Base-by-base conservation (phyloP, 768 basidiomycete genomes). In the Boletus reticuloceps region DNA sequence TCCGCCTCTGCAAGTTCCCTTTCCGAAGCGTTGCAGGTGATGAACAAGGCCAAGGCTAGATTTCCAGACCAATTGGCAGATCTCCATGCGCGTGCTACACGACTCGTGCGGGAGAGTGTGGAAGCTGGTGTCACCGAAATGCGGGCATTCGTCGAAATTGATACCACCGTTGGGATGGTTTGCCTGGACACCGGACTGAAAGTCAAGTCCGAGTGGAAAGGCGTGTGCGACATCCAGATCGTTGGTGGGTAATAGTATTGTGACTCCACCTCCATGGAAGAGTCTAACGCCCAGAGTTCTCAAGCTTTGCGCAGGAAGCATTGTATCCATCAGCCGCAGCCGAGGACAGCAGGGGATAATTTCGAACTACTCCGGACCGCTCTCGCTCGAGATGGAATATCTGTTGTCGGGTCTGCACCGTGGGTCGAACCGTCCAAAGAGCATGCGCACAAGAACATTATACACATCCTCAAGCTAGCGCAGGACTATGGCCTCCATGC, bases 81-180 rank as follows among this genome's bases (percentile, higher is more conserved):
- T 64, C 69, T 85, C 19, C 76, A 81, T 55, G 63, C 58, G 51
- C 78, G 85, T 39, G 84, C 84, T 5, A 73, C 72, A 27, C 76
- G 77, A 48, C 71, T 87, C 19, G 79, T 87, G 56, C 67, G 74
- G 38, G 79, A 84, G 63, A 84, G 83, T 60, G 72, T 86, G 47
- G 76, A 80, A 60, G 75, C 76, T 50, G 83, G 85, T n/a, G 83
- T 85, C 40, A 86, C 84, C 29, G 72, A 75, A 14, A 85, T 85
- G 78, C 80, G 83, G 17, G 84, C 85, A n/a, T 84, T 83, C 64
- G 82, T 87, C 46, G 85, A 87, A 69, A 78, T 85, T 12, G 86
- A 86, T 63, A 69, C 66, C 3, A 73, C 75, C 16, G 81, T 85
- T n/a, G 71, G 75, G 20, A 76, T 79, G 60, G 63, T 68, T n/a